phyloP scores from a whole-genome alignment of 352 stramenopile genomes.

The Phytophthora megakarya region DNA sequence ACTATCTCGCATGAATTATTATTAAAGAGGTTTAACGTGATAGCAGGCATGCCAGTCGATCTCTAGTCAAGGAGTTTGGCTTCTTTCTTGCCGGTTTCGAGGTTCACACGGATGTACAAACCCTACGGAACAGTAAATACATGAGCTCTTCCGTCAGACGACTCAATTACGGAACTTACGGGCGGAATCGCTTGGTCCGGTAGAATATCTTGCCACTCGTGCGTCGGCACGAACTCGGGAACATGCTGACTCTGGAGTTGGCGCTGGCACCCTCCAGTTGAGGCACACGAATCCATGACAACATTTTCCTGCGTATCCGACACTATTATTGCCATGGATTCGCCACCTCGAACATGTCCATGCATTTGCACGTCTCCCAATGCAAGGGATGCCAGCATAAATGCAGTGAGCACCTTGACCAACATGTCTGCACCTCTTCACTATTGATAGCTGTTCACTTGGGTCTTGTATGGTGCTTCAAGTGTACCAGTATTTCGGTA shows the following conservation, averaged over 20 bases:
- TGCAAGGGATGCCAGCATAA: slow-evolving; percentile 1
- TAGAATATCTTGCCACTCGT: slow-evolving; percentile 64
- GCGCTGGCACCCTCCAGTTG: slow-evolving; percentile 24
- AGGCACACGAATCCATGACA: slow-evolving; percentile 16
- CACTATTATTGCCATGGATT: slow-evolving; percentile 30
- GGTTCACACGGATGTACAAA: slow-evolving; percentile 65
- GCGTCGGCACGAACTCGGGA: slow-evolving; percentile 67
- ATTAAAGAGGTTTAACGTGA: background rate
- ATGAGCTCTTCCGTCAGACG: slow-evolving; percentile 5
- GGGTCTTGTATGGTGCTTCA: too few relatives aligned
- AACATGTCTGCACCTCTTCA: slow-evolving; percentile 10
- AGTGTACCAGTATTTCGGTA: background rate
- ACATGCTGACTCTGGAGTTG: slow-evolving; percentile 14
- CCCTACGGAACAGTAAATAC: slow-evolving; percentile 27
- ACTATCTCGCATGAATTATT: slow-evolving; percentile 1
- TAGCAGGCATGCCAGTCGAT: background rate
- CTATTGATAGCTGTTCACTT: too few relatives aligned
- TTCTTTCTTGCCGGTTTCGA: slow-evolving; percentile 64
- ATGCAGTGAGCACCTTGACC: background rate
- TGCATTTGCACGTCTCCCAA: background rate
- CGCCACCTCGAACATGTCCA: slow-evolving; percentile 10
- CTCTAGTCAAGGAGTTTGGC: slow-evolving; percentile 53
- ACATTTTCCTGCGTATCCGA: slow-evolving; percentile 11
- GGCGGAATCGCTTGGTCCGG: slow-evolving; percentile 55
- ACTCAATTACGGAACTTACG: slow-evolving; percentile 23